These are phyloP conservation scores for Echeveria elegans DNA, from an alignment of 164 flowering plant species.

Conservation along the genomic window DNA sequence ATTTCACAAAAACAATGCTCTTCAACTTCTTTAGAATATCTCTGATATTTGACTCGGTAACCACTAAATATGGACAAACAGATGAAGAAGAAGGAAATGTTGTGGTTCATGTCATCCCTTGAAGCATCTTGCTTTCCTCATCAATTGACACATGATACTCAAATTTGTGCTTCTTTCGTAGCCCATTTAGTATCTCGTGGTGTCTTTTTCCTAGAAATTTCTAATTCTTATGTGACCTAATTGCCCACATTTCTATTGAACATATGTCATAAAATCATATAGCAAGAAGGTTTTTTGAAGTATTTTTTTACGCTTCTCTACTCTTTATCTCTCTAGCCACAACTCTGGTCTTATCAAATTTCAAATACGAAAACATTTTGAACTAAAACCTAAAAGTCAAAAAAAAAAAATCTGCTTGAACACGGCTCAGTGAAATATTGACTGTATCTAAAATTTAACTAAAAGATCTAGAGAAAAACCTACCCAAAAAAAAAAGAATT, in stretches of 20 bases:
- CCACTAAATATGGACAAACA: slow-evolving; percentile 19
- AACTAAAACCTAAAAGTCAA: no score
- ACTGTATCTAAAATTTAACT: no score
- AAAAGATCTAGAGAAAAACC: no score
- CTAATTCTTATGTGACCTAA: neutral
- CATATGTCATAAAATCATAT: no score
- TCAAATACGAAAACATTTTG: no score
- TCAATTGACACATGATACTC: neutral
- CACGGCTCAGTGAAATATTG: no score
- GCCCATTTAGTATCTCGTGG: neutral
- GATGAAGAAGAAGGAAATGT: slow-evolving; percentile 10
- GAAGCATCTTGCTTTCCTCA: slow-evolving; percentile 20
- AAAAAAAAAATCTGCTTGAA: no score
- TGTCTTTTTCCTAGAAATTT: neutral
- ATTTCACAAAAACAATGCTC: slow-evolving; percentile 14
- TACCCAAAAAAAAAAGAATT: no score
- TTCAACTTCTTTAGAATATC: slow-evolving; percentile 8
- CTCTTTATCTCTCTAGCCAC: no score
- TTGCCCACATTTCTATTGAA: neutral
- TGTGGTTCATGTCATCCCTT: slow-evolving; percentile 19
- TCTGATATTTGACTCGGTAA: slow-evolving; percentile 23
- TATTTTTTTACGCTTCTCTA: no score
- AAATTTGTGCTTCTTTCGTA: slow-evolving; percentile 2
- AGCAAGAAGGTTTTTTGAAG: no score
- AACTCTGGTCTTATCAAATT: no score